A percentile compares a stretch with the other conserved stretches of the same genome.
Evolutionary conservation across 2,329 filamentous ascomycete species (phyloP).

Genomic region (Cercospora nicotianae): DNA sequence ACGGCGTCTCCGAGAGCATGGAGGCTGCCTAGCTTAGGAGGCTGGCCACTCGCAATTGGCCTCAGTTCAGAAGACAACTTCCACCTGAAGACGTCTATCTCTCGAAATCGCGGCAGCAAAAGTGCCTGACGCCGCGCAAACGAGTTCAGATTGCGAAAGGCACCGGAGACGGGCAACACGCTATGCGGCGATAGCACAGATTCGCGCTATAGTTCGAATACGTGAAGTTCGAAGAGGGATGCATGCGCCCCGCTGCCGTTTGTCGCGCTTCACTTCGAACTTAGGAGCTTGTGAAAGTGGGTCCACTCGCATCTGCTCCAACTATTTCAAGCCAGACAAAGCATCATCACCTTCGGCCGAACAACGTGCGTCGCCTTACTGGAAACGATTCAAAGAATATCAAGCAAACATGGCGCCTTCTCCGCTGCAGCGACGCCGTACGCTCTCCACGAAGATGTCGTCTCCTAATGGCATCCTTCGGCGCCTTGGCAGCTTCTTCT

Average conservation of each 20-base stretch:
- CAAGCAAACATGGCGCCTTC: neutral
- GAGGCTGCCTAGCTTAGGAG: neutral
- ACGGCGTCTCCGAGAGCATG: neutral
- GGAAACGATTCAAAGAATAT: neutral
- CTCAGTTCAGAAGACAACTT: neutral
- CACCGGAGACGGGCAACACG: neutral
- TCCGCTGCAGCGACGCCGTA: neutral
- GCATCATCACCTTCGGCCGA: neutral
- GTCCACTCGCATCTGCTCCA: neutral
- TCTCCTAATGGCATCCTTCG: neutral
- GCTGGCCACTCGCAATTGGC: neutral
- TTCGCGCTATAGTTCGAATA: neutral
- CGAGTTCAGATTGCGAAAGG: neutral
- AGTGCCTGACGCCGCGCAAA: neutral
- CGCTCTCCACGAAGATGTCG: neutral
- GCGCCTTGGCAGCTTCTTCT: neutral
- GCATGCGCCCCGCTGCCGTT: neutral
- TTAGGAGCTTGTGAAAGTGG: neutral
- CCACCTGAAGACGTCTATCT: neutral
- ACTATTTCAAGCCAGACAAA: neutral
- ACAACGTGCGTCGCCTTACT: neutral
- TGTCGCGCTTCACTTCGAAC: neutral
- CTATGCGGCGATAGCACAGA: neutral
- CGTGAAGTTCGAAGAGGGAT: neutral
- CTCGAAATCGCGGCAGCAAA: neutral